These are phyloP conservation scores for Parascedosporium putredinis DNA, from an alignment of 2,329 filamentous ascomycete genomes.

Conservation along the genomic window DNA sequence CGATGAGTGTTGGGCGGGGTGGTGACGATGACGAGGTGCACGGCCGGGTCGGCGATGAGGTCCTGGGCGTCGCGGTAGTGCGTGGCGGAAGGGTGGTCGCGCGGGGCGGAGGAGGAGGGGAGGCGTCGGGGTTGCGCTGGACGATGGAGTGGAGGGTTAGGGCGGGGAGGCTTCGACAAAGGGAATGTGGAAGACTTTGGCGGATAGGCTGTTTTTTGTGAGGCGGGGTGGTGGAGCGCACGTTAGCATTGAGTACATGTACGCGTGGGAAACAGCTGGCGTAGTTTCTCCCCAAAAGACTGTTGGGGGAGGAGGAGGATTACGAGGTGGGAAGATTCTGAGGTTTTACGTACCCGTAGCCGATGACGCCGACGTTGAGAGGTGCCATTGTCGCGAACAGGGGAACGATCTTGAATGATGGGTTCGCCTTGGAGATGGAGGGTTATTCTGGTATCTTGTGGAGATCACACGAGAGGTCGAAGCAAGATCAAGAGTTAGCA, in stretches of 20 bases:
- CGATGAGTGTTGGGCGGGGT: constrained; percentile 66
- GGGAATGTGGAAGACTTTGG: constrained; percentile 78
- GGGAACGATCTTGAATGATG: no score
- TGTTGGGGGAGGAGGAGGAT: constrained; percentile 5
- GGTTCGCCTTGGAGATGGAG: no score
- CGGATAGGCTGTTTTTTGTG: constrained; percentile 47
- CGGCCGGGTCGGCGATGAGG: constrained; percentile 52
- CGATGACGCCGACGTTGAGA: constrained; percentile 40
- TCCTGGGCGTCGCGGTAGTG: constrained; percentile 53
- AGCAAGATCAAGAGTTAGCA: no score
- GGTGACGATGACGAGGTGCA: constrained; percentile 62
- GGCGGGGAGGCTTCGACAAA: constrained; percentile 54
- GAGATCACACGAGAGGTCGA: no score
- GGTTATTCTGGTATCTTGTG: no score
- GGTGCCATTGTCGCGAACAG: constrained; percentile 6
- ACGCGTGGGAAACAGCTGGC: no score
- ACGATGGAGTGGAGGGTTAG: constrained; percentile 66
- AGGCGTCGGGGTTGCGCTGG: constrained; percentile 56
- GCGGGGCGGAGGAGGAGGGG: constrained; percentile 49
- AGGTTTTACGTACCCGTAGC: constrained; percentile 34
- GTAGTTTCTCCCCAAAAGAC: constrained; percentile 2
- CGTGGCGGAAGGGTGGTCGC: constrained; percentile 55
- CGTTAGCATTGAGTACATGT: no score
- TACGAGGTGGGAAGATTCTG: no score
- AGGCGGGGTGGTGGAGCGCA: constrained; percentile 3